Evolutionary conservation across 805 yeast genomes (phyloP), one percentile per base, ranked within the genome.

Genomic region (Candida tammaniensis): DNA sequence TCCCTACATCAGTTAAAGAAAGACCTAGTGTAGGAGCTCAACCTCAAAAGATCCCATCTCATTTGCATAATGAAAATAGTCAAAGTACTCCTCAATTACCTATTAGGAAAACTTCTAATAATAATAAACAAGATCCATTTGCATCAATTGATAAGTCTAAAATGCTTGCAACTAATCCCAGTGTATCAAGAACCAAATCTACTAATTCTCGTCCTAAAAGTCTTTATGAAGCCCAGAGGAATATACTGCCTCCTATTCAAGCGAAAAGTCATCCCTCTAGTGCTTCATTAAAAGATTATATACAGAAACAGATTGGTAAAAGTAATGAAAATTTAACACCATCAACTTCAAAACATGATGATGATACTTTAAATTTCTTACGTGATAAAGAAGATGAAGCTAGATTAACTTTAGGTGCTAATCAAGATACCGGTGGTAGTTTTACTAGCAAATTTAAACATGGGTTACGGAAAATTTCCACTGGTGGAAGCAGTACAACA

Each of bases 101-200:
- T 24, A 25, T 16, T 19, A 18, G 31, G 37, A 40, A 30, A 17
- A 13, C 27, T 5, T 29, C 37, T 4, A 17, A 17, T 22, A 17
- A 32, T 25, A 43, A 40, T 27, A 34, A 44, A 11, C 28, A 43
- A 4, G 76, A 70, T 43, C 74, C 73, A 13, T 70, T 70, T 43
- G 57, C 73, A 3, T 36, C 56, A 4, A 60, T 71, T 22, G 74
- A 70, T 35, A 67, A 57, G 43, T 45, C 68, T 6, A 65, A 60
- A 40, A 31, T 64, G 11, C 17, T 43, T 54, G 18, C 20, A 5
- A 22, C 25, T 30, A 32, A 7, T 8, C 24, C 15, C 12, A 15
- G 8, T 13, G 15, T n/a, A 14, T 27, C 27, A 21, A 16, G 16
- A 10, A 21, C 20, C 21, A 21, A 17, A 7, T 13, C 13, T 5